Conservation (phyloP, 192 early-diverging fungal genomes). For the Fimicolochytrium jonesii region DNA sequence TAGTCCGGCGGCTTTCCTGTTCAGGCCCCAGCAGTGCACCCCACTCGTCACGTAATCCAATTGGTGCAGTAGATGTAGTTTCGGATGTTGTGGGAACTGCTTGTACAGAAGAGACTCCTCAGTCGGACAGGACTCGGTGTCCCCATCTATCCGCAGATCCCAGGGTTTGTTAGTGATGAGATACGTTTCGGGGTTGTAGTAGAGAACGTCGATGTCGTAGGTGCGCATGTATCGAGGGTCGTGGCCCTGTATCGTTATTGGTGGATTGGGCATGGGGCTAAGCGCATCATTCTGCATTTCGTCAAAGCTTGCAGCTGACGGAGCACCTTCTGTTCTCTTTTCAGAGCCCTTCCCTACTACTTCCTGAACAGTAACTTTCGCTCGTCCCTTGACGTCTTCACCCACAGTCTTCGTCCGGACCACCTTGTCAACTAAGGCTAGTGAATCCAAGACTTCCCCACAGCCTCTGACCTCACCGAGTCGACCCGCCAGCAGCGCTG, state of each 20-base stretch:
- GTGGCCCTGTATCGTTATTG: slow-evolving; percentile 1
- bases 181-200: slow-evolving; percentile 18
- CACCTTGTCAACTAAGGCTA: no score
- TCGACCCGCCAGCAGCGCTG: no score
- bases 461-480: no score
- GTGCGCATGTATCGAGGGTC: slow-evolving; percentile 24
- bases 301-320: no score
- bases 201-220: slow-evolving; percentile 23
- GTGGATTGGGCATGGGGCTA: slow-evolving; percentile 7
- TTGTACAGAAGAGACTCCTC: slow-evolving; percentile 19
- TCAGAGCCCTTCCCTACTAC: no score
- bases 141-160: slow-evolving; percentile 27
- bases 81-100: slow-evolving; percentile 18
- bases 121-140: slow-evolving; percentile 13
- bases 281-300: no score
- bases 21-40: slow-evolving; percentile 32
- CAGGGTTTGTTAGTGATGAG: slow-evolving; percentile 23
- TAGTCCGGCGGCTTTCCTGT: slow-evolving; percentile 19
- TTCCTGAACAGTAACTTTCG: no score
- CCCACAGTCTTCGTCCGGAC: no score
- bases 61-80: slow-evolving; percentile 37
- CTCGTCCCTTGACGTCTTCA: no score
- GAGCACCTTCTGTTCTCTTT: no score
- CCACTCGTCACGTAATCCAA: slow-evolving; percentile 41
- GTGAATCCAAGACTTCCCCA: no score